Base-by-base conservation (phyloP, 192 early-diverging fungal genomes). In the Jimgerdemannia flammicorona region DNA sequence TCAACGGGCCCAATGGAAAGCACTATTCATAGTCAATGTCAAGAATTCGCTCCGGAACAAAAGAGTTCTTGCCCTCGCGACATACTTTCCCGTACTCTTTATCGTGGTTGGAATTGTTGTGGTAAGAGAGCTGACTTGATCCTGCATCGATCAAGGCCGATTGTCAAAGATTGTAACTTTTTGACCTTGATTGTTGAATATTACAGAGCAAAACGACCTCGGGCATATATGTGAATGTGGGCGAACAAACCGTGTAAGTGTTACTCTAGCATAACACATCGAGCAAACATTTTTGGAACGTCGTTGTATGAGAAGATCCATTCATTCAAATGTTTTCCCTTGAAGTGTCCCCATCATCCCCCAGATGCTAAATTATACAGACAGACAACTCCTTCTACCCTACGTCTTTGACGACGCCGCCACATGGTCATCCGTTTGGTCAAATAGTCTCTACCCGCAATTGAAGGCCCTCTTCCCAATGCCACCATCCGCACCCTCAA, bases 11-110 rank as follows among this genome's bases (percentile, higher is more conserved):
- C 80, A 82, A 29, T 76, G 79, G 68, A 63, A 54, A 9, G 70
- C 82, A 63, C 18, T 83, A 40, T 43, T 78, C 17, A 43, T 42
- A 11, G 73, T 79, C 64, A 79, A 80, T 72, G 40, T 81, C 75
- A 69, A 43, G n/a, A 67, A 80, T 19, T 66, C 75, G 14, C 59
- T 70, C 44, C 43, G 79, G 7, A 70, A 74, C 19, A 78, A 73
- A 4, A 59, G 71, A 2, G 74, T 80, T 4, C 75, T 72, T 49
- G 66, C 80, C 71, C 44, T 83, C 72, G 78, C 78, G 11, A 40
- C 72, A 43, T 29, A 72, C 3, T 72, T 80, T 17, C 82, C 82
- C 29, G 17, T 80, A 19, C 63, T 77, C 11, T 77, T 77, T 75
- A 77, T 80, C 43, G 75, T 73, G 11, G 43, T 74, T 20, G 79